Evolutionary conservation across 1,284 basidiomycete species (phyloP).

Genomic region (Boletus calvinii): DNA sequence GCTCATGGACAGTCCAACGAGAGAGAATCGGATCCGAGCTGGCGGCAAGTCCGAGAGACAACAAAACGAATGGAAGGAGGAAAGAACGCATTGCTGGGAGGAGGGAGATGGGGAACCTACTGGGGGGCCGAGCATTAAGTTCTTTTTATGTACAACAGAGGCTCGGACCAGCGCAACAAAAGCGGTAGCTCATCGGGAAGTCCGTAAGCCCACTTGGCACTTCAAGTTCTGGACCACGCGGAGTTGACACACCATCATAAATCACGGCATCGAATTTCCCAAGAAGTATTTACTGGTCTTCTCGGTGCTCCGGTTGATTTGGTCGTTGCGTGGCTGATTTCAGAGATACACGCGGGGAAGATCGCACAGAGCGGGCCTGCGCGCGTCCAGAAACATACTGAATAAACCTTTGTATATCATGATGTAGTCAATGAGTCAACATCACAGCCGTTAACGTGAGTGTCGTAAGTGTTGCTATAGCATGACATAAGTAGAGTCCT

Average conservation of each 20-base stretch:
- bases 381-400: too few species aligned
- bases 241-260: too few species aligned
- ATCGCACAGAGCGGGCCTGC: too few species aligned
- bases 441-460: not conserved
- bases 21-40: constrained; percentile 18
- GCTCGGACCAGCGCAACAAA: not conserved
- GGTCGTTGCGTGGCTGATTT: too few species aligned
- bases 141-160: not conserved
- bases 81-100: constrained; percentile 21
- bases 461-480: constrained; percentile 5
- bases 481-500: not conserved
- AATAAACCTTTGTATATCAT: not conserved
- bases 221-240: too few species aligned
- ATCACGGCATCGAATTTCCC: too few species aligned
- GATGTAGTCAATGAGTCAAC: too few species aligned
- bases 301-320: too few species aligned
- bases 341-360: too few species aligned
- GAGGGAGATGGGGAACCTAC: not conserved
- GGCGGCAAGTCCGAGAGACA: constrained; percentile 20
- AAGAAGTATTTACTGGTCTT: too few species aligned
- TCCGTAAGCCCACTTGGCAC: too few species aligned
- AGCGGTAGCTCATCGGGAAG: not conserved
- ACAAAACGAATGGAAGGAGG: constrained; percentile 24
- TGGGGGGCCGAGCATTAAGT: too few species aligned
- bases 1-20: constrained; percentile 32